Evolutionary conservation across 2,329 filamentous ascomycete species (phyloP), one percentile per base, ranked within the genome.

Genomic region (Calonectria multiphialidica): DNA sequence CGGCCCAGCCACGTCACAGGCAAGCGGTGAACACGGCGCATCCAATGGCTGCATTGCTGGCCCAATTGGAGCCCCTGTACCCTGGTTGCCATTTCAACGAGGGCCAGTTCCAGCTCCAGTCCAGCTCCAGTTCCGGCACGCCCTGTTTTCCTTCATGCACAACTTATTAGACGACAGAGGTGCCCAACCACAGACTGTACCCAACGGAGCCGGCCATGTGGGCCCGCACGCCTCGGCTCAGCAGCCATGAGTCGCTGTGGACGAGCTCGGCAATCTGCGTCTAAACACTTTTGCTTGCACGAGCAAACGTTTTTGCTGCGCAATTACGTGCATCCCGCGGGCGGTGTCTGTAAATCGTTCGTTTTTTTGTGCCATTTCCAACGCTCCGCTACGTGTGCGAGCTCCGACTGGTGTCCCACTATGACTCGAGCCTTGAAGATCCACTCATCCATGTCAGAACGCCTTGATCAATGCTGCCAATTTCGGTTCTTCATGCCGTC

Each of bases 1-100:
- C 53, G 35, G 53, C 53, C 53, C 53, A 40, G 53, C 53, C 53
- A 59, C 53, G 53, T 59, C 53, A 59, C 35, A 47, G 53, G 53
- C 53, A 28, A 59, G 53, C 53, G 53, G 53, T 59, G 53, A 25
- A 59, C 53, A 59, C 53, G 37, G 44, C 37, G 53, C 53, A 25
- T 42, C 53, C 33, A 33, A 45, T 47, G 33, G 35, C 42, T 44
- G 35, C 55, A 47, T n/a, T 7, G 37, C 37, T 57, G 25, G 42
- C 30, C 40, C 35, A 57, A 42, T 42, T 30, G 50, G 23, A 23
- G 40, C 30, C 57, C 7, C 21, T 25, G 10, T 13, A 37, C 35
- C 53, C 53, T 37, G 33, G 53, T 40, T 59, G 53, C 35, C 53
- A n/a, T 40, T 40, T 59, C 53, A 59, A 59, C 53, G 10, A 16